A percentile compares a stretch with the other conserved stretches of the same genome.
These are phyloP conservation scores for Candolleomyces eurysporus DNA, from an alignment of 768 basidiomycete genomes.

Conservation along the genomic window DNA sequence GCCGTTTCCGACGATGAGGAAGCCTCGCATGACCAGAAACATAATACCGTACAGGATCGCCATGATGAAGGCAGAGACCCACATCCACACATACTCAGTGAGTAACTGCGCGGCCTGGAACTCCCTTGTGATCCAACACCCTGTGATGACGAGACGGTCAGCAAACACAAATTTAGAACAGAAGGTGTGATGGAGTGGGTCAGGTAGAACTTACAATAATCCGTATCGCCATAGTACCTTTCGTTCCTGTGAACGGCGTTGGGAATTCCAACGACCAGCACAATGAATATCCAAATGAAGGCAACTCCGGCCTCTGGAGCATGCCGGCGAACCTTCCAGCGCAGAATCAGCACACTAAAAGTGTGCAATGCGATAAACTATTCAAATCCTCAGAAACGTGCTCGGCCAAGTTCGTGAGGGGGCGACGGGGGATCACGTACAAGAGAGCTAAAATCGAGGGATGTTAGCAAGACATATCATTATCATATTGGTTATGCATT, in stretches of 20 bases:
- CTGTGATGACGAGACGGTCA: slow-evolving; percentile 19
- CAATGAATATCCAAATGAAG: slow-evolving; percentile 30
- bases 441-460: too few relatives aligned
- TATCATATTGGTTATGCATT: too few relatives aligned
- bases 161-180: slow-evolving; percentile 28
- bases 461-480: too few relatives aligned
- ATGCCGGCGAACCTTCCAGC: slow-evolving; percentile 30
- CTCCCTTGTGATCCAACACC: slow-evolving; percentile 48
- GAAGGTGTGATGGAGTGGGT: neutral
- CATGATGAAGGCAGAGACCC: slow-evolving; percentile 44
- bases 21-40: slow-evolving; percentile 39
- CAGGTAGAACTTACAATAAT: slow-evolving; percentile 41
- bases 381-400: slow-evolving; percentile 55
- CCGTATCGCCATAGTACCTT: slow-evolving; percentile 40
- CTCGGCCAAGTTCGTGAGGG: too few relatives aligned
- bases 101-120: slow-evolving; percentile 40
- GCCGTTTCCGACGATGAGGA: slow-evolving; percentile 27
- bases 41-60: slow-evolving; percentile 43
- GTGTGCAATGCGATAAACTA: slow-evolving; percentile 50
- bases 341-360: slow-evolving; percentile 47
- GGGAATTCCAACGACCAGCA: neutral
- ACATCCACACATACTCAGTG: slow-evolving; percentile 54
- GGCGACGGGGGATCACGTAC: too few relatives aligned
- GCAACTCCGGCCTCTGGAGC: slow-evolving; percentile 31
- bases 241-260: slow-evolving; percentile 24